Evolutionary conservation across 116 monocot genomes (phyloP).

Genomic region (Iris pallida): DNA sequence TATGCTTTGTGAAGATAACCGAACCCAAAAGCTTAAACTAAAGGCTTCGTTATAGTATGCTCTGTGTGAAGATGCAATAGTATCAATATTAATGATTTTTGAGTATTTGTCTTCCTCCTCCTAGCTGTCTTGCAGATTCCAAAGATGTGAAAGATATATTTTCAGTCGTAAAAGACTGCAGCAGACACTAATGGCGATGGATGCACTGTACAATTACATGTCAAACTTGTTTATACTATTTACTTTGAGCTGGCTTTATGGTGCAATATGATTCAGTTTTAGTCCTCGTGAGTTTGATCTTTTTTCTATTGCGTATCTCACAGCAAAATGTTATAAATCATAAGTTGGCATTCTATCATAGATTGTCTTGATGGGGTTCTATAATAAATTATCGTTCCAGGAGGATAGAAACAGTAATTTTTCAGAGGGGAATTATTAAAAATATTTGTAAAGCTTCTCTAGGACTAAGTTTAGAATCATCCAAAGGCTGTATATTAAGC

Average conservation of each 20-base stretch:
- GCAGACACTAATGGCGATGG: constrained; percentile 36
- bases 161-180: constrained; percentile 64
- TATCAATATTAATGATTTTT: background rate
- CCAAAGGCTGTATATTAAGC: too few species aligned
- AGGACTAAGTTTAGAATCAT: too few species aligned
- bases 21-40: too few species aligned
- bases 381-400: too few species aligned
- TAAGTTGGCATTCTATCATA: background rate
- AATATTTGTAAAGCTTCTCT: too few species aligned
- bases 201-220: constrained; percentile 52
- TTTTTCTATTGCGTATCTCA: background rate
- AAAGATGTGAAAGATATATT: constrained; percentile 75
- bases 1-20: too few species aligned
- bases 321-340: background rate
- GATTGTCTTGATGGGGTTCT: background rate
- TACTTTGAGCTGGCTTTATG: background rate
- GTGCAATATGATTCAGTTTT: background rate
- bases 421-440: too few species aligned
- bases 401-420: too few species aligned
- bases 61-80: too few species aligned
- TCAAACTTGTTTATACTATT: constrained; percentile 8
- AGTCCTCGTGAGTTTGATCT: background rate
- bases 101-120: background rate
- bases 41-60: too few species aligned
- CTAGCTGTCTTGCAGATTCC: constrained; percentile 41